These are phyloP conservation scores for Taphrina wiesneri DNA, from an alignment of 1,139 yeast species.

Conservation along the genomic window DNA sequence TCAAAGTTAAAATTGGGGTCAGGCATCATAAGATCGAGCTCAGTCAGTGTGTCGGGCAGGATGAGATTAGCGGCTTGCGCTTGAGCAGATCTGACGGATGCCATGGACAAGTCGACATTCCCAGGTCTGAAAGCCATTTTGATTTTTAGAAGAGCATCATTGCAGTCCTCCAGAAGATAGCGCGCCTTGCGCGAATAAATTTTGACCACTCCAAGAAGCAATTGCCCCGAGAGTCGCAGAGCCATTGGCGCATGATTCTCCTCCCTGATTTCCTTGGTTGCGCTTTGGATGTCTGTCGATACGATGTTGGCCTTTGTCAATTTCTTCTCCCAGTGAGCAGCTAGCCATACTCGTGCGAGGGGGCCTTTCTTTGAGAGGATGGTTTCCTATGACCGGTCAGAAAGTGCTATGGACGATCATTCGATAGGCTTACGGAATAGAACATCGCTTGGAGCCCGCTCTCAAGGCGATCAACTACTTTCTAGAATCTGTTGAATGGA, in stretches of 20 bases:
- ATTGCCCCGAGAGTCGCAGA: constrained; percentile 81
- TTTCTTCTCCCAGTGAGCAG: constrained; percentile 82
- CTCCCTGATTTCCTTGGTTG: constrained; percentile 57
- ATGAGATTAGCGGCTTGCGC: constrained; percentile 53
- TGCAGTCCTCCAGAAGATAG: constrained; percentile 79
- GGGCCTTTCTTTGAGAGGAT: constrained; percentile 58
- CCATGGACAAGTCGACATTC: constrained; percentile 52
- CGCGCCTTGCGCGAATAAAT: constrained; percentile 86
- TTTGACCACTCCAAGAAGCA: constrained; percentile 82
- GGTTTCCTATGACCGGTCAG: constrained; percentile 40
- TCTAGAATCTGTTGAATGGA: no score
- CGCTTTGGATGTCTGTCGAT: constrained; percentile 67
- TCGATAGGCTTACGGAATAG: constrained; percentile 7
- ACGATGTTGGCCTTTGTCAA: constrained; percentile 74
- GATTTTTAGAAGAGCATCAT: constrained; percentile 70
- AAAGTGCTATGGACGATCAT: background rate
- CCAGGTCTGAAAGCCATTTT: constrained; percentile 68
- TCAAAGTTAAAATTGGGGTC: constrained; percentile 38
- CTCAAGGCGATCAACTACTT: background rate
- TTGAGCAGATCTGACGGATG: constrained; percentile 48
- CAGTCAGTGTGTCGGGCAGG: constrained; percentile 76
- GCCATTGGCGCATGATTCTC: constrained; percentile 58
- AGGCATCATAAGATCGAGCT: constrained; percentile 57
- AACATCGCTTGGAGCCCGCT: constrained; percentile 19
- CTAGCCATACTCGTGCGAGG: constrained; percentile 88